These are phyloP conservation scores for Schizosaccharomyces osmophilus DNA, from an alignment of 805 yeast genomes.

Conservation along the genomic window DNA sequence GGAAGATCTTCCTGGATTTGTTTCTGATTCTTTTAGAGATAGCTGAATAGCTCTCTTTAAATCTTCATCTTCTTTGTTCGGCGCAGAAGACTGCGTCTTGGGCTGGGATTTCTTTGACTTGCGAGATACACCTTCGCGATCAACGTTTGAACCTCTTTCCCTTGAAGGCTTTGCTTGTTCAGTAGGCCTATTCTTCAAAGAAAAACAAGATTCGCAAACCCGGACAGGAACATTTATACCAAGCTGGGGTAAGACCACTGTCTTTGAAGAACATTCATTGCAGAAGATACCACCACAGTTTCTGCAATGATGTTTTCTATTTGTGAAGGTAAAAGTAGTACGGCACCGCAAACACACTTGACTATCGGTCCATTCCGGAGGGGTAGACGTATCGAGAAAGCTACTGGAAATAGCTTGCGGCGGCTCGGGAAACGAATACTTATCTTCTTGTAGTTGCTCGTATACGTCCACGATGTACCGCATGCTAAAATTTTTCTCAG, in stretches of 20 bases:
- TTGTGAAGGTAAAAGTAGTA: slow-evolving; percentile 48
- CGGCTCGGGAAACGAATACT: slow-evolving; percentile 15
- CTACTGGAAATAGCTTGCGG: slow-evolving; percentile 8
- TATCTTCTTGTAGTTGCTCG: slow-evolving; percentile 29
- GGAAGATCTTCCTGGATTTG: slow-evolving; percentile 1
- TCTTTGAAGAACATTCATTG: slow-evolving; percentile 58
- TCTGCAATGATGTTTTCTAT: slow-evolving; percentile 88
- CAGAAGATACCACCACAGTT: slow-evolving; percentile 91
- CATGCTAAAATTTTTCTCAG: slow-evolving; percentile 33
- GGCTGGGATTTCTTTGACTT: slow-evolving; percentile 4
- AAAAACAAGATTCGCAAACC: slow-evolving; percentile 76
- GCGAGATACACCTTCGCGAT: too few species aligned
- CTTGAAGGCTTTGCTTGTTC: slow-evolving; percentile 6
- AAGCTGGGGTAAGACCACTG: slow-evolving; percentile 45
- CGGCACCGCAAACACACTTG: slow-evolving; percentile 91
- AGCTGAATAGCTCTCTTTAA: slow-evolving; percentile 53
- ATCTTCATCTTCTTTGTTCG: slow-evolving; percentile 38
- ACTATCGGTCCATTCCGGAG: slow-evolving; percentile 94
- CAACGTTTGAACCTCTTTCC: too few species aligned
- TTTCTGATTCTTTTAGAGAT: slow-evolving; percentile 34
- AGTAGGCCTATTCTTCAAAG: slow-evolving; percentile 18
- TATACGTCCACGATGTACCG: slow-evolving; percentile 40
- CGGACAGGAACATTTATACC: slow-evolving; percentile 79
- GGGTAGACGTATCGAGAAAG: slow-evolving; percentile 68
- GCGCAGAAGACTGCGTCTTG: slow-evolving; percentile 7